phyloP scores from a whole-genome alignment of 2,329 filamentous ascomycete species.

The Talaromyces piceae region DNA sequence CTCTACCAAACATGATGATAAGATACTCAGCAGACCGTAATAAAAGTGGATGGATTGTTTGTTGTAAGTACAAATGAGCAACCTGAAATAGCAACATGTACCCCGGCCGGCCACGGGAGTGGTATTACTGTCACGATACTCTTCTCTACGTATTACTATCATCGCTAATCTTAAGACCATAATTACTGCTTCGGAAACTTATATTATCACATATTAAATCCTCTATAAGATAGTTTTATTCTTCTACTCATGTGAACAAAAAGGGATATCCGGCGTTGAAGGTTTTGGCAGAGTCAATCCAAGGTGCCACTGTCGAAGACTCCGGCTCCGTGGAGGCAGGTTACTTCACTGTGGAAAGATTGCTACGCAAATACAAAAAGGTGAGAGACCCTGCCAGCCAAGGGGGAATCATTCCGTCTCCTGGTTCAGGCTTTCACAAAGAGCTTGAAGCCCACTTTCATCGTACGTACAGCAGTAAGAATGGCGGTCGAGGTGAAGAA shows the following conservation, averaged over 20 bases:
- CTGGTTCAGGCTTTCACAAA: conserved; percentile 6
- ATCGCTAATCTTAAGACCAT: too few species aligned
- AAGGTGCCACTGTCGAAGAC: neutral
- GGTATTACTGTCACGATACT: too few species aligned
- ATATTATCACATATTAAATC: too few species aligned
- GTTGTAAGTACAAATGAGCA: too few species aligned
- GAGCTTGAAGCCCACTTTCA: conserved; percentile 7
- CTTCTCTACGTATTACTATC: too few species aligned
- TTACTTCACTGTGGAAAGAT: neutral
- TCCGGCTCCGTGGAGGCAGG: neutral
- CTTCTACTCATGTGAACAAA: neutral
- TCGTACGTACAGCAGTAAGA: conserved; percentile 8
- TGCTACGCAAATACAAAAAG: neutral
- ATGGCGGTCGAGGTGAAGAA: conserved; percentile 7
- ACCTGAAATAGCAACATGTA: too few species aligned
- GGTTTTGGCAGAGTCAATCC: neutral
- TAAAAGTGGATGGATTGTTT: too few species aligned
- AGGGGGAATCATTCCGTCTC: neutral
- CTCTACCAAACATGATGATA: too few species aligned
- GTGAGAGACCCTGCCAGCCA: neutral
- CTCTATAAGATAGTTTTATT: neutral
- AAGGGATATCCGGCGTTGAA: neutral
- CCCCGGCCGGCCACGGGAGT: too few species aligned
- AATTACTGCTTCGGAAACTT: too few species aligned
- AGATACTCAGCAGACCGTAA: too few species aligned